Evolutionary conservation across 2,329 filamentous ascomycete species (phyloP).

Genomic region (Aspergillus proliferans): DNA sequence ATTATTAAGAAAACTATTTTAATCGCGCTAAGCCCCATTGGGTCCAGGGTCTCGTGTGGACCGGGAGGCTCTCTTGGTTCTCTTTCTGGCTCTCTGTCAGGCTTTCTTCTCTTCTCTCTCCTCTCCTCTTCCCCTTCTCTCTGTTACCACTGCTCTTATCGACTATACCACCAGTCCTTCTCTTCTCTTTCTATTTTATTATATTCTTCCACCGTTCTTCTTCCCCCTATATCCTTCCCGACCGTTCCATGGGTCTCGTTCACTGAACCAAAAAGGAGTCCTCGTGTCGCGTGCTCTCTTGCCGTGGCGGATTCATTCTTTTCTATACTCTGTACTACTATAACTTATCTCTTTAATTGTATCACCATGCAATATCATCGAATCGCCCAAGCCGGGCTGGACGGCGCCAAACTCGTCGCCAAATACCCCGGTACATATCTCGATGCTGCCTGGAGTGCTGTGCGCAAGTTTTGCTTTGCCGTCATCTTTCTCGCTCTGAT

Average conservation of each 20-base stretch:
- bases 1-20: no score
- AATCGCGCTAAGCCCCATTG: not conserved
- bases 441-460: constrained; percentile 22
- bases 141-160: not conserved
- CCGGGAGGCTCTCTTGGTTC: not conserved
- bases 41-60: not conserved
- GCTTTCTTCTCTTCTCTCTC: not conserved
- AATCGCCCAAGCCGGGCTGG: not conserved
- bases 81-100: not conserved
- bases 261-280: not conserved
- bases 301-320: not conserved
- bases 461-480: constrained; percentile 26
- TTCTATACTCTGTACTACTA: not conserved
- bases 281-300: not conserved
- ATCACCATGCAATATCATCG: not conserved
- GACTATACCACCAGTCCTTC: not conserved
- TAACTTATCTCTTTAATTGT: no score
- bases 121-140: not conserved
- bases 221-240: not conserved
- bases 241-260: not conserved
- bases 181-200: not conserved
- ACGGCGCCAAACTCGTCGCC: not conserved
- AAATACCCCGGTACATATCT: constrained; percentile 3
- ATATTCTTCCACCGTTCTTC: not conserved
- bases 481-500: constrained; percentile 22